Evolutionary conservation across 805 yeast species (phyloP).

Genomic region (Candida michaelii): DNA sequence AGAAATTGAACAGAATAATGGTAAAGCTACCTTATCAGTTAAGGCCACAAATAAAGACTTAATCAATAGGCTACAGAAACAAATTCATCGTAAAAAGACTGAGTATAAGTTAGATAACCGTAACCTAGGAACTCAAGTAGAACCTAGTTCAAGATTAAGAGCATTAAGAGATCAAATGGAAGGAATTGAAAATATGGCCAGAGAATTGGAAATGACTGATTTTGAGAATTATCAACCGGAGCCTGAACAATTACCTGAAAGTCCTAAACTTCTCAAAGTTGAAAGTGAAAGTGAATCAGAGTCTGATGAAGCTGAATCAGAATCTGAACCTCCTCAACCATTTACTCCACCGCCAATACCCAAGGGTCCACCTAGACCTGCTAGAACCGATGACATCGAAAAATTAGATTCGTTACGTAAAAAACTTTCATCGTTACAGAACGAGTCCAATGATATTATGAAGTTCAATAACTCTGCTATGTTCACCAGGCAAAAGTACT

Average conservation of each 20-base stretch:
- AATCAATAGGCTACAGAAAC: slow-evolving; percentile 42
- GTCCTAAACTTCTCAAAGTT: slow-evolving; percentile 1
- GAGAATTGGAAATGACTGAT: slow-evolving; percentile 83
- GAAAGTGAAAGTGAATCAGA: too few relatives aligned
- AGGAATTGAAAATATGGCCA: slow-evolving; percentile 76
- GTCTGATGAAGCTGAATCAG: slow-evolving; percentile 12
- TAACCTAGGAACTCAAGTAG: slow-evolving; percentile 54
- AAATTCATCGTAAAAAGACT: slow-evolving; percentile 46
- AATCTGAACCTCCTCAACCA: slow-evolving; percentile 9
- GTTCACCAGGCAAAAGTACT: slow-evolving; percentile 57
- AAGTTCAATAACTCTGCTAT: slow-evolving; percentile 63
- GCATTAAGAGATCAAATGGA: slow-evolving; percentile 83
- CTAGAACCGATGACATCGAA: slow-evolving; percentile 50
- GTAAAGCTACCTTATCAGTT: slow-evolving; percentile 37
- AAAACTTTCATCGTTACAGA: slow-evolving; percentile 61
- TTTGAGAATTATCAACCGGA: slow-evolving; percentile 47
- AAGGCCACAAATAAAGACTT: slow-evolving; percentile 36
- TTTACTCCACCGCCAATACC: slow-evolving; percentile 15
- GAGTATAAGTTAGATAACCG: slow-evolving; percentile 48
- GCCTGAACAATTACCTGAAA: slow-evolving; percentile 6
- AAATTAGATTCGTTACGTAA: slow-evolving; percentile 56
- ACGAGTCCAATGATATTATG: slow-evolving; percentile 74
- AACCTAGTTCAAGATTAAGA: slow-evolving; percentile 75
- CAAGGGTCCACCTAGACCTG: slow-evolving; percentile 34
- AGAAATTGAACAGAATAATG: slow-evolving; percentile 31